Conservation (phyloP, 192 early-diverging fungal species). For the Linnemannia schmuckeri region DNA sequence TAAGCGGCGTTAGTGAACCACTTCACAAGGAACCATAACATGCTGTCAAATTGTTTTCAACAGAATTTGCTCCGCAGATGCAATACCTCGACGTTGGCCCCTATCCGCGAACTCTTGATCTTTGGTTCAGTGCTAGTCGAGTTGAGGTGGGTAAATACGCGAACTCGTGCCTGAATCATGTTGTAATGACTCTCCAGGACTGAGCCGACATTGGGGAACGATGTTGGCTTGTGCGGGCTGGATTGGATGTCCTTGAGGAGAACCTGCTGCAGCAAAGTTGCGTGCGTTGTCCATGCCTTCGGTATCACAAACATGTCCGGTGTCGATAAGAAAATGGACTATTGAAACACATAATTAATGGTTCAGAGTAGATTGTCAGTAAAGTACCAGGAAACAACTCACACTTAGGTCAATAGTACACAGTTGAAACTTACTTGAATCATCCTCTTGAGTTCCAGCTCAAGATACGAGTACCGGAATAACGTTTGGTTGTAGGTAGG, state of each 20-base stretch:
- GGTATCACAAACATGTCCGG: conserved; percentile 76
- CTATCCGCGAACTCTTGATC: not conserved
- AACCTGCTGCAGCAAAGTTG: conserved; percentile 54
- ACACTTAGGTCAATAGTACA: not conserved
- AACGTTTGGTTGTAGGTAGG: conserved; percentile 34
- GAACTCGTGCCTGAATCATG: conserved; percentile 48
- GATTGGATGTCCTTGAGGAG: conserved; percentile 56
- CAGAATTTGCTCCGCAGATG: not conserved
- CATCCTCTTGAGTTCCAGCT: conserved; percentile 63
- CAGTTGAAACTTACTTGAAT: conserved; percentile 51
- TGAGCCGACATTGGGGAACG: conserved; percentile 40
- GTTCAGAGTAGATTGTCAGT: not conserved
- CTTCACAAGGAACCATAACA: too few species aligned
- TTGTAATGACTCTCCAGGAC: conserved; percentile 45
- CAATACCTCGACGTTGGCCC: conserved; percentile 34
- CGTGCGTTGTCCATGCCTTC: conserved; percentile 62
- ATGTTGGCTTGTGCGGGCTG: conserved; percentile 30
- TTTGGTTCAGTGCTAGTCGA: conserved; percentile 1
- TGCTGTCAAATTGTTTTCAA: not conserved
- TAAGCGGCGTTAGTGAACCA: not conserved
- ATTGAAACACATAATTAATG: not conserved
- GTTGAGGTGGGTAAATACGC: conserved; percentile 38
- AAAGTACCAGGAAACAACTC: too few species aligned
- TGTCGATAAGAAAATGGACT: conserved; percentile 67
- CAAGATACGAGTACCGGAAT: conserved; percentile 57